Evolutionary conservation across 345 rosid species (phyloP).

Genomic region (Populus euphratica): DNA sequence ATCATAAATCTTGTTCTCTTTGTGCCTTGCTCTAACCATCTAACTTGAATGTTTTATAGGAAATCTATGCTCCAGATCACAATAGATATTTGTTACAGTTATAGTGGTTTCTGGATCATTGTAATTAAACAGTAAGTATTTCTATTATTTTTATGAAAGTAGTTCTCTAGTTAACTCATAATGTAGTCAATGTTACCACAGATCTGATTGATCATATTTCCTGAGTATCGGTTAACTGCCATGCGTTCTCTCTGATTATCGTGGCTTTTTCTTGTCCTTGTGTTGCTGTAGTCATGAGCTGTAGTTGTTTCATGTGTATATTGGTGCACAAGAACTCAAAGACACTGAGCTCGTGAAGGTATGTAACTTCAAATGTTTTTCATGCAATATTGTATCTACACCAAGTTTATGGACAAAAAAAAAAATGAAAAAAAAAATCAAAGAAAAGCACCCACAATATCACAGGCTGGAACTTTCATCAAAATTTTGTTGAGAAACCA

Average conservation of each 20-base stretch:
- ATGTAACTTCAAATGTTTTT: not conserved
- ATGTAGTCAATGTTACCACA: not conserved
- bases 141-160: not conserved
- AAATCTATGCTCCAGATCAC: slow-evolving; percentile 23
- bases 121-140: slow-evolving; percentile 20
- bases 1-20: not conserved
- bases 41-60: slow-evolving; percentile 24
- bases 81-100: slow-evolving; percentile 20
- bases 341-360: slow-evolving; percentile 37
- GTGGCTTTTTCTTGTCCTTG: slow-evolving; percentile 18
- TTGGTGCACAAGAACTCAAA: slow-evolving; percentile 13
- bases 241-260: slow-evolving; percentile 8
- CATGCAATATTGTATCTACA: not conserved
- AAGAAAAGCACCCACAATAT: not conserved
- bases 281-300: slow-evolving; percentile 32
- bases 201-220: slow-evolving; percentile 6
- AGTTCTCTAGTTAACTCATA: not conserved
- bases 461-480: not conserved
- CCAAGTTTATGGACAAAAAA: not conserved
- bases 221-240: slow-evolving; percentile 26
- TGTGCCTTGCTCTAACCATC: not conserved
- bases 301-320: slow-evolving; percentile 22
- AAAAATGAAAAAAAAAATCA: not conserved
- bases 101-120: slow-evolving; percentile 20
- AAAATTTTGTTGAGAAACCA: not conserved